Evolutionary conservation across 2,329 filamentous ascomycete species (phyloP), one percentile per base, ranked within the genome.

Genomic region (Coniochaeta pulveracea): DNA sequence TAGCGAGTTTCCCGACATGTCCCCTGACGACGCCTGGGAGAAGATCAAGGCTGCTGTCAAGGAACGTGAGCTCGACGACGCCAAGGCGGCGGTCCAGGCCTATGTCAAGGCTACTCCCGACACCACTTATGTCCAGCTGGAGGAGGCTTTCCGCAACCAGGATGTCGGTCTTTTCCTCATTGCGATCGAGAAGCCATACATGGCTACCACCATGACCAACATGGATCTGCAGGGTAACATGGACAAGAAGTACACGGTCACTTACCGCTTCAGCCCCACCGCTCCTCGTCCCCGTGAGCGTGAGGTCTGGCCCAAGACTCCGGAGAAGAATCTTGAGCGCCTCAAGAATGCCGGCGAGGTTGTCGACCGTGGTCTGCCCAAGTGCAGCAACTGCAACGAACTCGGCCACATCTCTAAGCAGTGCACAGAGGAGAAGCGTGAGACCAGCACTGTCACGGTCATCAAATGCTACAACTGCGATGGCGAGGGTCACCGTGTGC

Each of bases 201-300:
- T 80, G 19, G 49, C 63, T 1, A 48, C 56, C 2, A 72, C 74
- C 5, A 67, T 76, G 43, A 81, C 75, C 39, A 78, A 80, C 54
- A 80, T 84, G 72, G 77, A 84, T 41, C 58, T 83, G 2, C 77
- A 84, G 46, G 80, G 80, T 5, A 72, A 80, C 39, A 58, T 79
- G 14, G 67, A 68, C 37, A 76, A 75, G 52, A 76, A 75, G 48
- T 83, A 69, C 44, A 68, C 67, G 1, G 61, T 84, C 32, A 71
- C 70, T 0, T 75, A 77, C 47, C 72, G 79, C 31, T 74, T 76
- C 43, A 64, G 63, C 2, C 54, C 65, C 19, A 71, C 71, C 42
- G 69, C 78, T 0, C 52, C 58, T 14, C 69, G 75, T 3, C 70
- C 70, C 19, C 69, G 69, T 33, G 71, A 82, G 51, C 63, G 61